Conservation (phyloP, 1,284 basidiomycete genomes). For the Bondarzewia mesenterica region DNA sequence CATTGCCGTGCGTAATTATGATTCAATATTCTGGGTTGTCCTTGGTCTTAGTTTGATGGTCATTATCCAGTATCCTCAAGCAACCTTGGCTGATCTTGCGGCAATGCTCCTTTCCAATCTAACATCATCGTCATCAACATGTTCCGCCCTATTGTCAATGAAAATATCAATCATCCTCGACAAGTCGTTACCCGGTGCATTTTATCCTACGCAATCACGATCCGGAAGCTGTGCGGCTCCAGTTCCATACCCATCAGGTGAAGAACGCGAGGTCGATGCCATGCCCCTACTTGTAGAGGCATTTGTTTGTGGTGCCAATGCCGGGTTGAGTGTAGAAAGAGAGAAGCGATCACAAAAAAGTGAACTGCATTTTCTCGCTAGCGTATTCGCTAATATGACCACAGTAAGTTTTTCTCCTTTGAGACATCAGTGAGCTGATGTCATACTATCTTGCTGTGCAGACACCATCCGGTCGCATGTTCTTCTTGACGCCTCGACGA, state of each 20-base stretch:
- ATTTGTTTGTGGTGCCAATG: slow-evolving; percentile 67
- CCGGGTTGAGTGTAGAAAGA: slow-evolving; percentile 37
- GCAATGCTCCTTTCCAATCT: slow-evolving; percentile 97
- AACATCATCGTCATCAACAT: slow-evolving; percentile 70
- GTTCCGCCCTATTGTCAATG: slow-evolving; percentile 59
- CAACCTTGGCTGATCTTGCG: slow-evolving; percentile 88
- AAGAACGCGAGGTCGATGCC: slow-evolving; percentile 50
- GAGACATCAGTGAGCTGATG: too few relatives aligned
- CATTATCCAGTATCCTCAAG: slow-evolving; percentile 69
- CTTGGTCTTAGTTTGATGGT: not conserved
- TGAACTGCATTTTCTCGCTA: slow-evolving; percentile 81
- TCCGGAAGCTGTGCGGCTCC: slow-evolving; percentile 65
- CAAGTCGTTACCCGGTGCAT: slow-evolving; percentile 31
- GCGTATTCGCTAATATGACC: slow-evolving; percentile 86
- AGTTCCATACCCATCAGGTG: slow-evolving; percentile 51
- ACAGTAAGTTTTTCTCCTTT: slow-evolving; percentile 41
- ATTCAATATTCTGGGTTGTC: not conserved
- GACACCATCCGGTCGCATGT: slow-evolving; percentile 60
- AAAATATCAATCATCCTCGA: slow-evolving; percentile 58
- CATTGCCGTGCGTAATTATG: slow-evolving; percentile 62
- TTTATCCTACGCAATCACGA: slow-evolving; percentile 68
- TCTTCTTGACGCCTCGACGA: slow-evolving; percentile 60
- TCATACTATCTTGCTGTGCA: slow-evolving; percentile 22
- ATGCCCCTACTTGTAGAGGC: slow-evolving; percentile 80
- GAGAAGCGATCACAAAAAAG: slow-evolving; percentile 58